Percentiles rank a stretch among this genome's conserved stretches.
Conservation (phyloP, 257 asterid genomes). For the Solanum verrucosum region DNA sequence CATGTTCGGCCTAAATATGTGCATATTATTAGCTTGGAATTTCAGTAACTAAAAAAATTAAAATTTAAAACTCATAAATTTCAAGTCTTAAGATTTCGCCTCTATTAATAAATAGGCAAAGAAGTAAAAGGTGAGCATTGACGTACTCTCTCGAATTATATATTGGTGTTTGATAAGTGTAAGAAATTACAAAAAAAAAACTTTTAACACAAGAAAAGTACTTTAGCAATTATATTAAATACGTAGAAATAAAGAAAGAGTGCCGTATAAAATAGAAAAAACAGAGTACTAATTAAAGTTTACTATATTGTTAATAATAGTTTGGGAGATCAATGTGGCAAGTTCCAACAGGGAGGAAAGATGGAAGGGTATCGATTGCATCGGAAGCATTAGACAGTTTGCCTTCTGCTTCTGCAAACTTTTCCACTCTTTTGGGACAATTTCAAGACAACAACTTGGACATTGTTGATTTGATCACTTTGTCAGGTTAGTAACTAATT, state of each 20-base stretch:
- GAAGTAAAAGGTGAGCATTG: neutral
- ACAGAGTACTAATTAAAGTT: fast-evolving
- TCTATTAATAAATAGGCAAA: neutral
- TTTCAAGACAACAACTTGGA: slow-evolving; percentile 23
- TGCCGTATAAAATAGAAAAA: neutral
- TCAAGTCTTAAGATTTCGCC: neutral
- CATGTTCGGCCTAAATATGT: neutral
- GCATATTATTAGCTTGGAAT: neutral
- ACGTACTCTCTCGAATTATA: neutral
- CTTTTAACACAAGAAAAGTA: neutral
- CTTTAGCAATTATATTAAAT: neutral
- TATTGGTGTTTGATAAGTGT: neutral
- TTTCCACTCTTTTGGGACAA: slow-evolving; percentile 15
- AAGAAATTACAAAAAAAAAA: neutral
- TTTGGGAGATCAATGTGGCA: slow-evolving; percentile 30
- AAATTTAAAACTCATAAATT: neutral
- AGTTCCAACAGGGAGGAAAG: slow-evolving; percentile 40
- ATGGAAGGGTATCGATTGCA: slow-evolving; percentile 26
- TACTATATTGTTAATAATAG: neutral
- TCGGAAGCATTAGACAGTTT: slow-evolving; percentile 26
- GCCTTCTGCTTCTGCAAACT: slow-evolving; percentile 37
- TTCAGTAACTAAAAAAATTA: too few species aligned
- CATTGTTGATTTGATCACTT: slow-evolving; percentile 32
- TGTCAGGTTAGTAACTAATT: slow-evolving; percentile 13
- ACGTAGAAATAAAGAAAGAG: neutral